Conservation (phyloP, 495 filamentous ascomycete genomes). For the Neurospora sp. region DNA sequence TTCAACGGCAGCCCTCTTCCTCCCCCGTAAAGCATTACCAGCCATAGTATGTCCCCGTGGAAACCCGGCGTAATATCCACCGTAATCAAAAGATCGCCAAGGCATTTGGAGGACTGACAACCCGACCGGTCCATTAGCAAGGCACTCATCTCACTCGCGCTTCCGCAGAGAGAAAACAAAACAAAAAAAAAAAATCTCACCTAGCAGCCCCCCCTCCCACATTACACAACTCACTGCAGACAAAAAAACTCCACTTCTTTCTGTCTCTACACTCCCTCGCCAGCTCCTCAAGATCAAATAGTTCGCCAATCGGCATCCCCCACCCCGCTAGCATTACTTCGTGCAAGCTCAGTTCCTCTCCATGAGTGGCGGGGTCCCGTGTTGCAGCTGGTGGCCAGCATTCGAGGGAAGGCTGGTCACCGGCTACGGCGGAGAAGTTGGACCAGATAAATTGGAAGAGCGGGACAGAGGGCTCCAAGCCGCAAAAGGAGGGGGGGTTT, state of each 20-base stretch:
- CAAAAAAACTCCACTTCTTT: constrained; percentile 36
- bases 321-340: constrained; percentile 38
- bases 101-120: constrained; percentile 33
- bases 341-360: constrained; percentile 21
- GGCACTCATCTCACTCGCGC: neutral
- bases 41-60: neutral
- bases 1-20: neutral
- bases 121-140: neutral
- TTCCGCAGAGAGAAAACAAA: neutral
- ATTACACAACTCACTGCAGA: constrained; percentile 37
- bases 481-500: too few species aligned
- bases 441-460: constrained; percentile 28
- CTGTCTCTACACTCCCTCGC: constrained; percentile 21
- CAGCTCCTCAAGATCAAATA: constrained; percentile 38
- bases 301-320: constrained; percentile 40
- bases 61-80: neutral
- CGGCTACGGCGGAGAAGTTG: constrained; percentile 41
- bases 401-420: constrained; percentile 44
- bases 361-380: neutral
- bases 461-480: neutral
- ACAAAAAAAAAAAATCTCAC: constrained; percentile 4
- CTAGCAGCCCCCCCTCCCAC: constrained; percentile 38
- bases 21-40: neutral
- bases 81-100: constrained; percentile 14
- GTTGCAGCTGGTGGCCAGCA: constrained; percentile 20